Evolutionary conservation across 345 rosid species (phyloP), one percentile per base, ranked within the genome.

Genomic region (Laguncularia racemosa): DNA sequence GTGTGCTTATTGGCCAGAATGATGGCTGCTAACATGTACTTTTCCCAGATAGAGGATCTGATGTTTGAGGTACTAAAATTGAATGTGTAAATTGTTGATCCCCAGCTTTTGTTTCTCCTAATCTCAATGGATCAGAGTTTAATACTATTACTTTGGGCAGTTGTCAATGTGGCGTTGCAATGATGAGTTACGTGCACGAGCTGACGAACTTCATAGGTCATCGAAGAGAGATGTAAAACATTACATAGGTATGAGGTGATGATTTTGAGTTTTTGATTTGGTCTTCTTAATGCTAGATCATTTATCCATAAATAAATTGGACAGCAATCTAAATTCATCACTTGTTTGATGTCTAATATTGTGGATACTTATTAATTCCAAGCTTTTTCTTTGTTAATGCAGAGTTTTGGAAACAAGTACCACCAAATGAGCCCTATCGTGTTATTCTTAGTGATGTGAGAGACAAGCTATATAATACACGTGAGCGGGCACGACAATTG

Each of bases 21-120:
- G 99, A 93, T 89, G 99, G 99, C 99, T 21, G 99, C 96, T 62
- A 93, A 93, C 77, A 61, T 93, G 64, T 93, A 93, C 80, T 93
- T 79, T 64, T 89, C 97, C 47, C 99, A 89, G 69, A 93, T 93
- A 16, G 99, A 93, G 79, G 99, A 89, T 70, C 93, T 93, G 52
- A 89, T 93, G 99, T 89, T 93, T 44, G 97, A 93, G 97, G 99
- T 93, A 81, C 60, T 20, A 20, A 19, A 21, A 60, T n/a, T 38
- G 57, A 33, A 52, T 47, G 14, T 44, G 44, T 3, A 21, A 23
- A 15, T 45, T 61, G 21, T 43, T 38, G 55, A 46, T 40, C 50
- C 16, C 43, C 55, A 16, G 38, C 46, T 67, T 45, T 48, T 50
- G 19, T 46, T 61, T 40, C 48, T 58, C 52, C 20, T 48, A 12